Percentiles rank a stretch among this genome's conserved stretches.
phyloP scores from a whole-genome alignment of 257 asterid species.

The Craterostigma plantagineum region DNA sequence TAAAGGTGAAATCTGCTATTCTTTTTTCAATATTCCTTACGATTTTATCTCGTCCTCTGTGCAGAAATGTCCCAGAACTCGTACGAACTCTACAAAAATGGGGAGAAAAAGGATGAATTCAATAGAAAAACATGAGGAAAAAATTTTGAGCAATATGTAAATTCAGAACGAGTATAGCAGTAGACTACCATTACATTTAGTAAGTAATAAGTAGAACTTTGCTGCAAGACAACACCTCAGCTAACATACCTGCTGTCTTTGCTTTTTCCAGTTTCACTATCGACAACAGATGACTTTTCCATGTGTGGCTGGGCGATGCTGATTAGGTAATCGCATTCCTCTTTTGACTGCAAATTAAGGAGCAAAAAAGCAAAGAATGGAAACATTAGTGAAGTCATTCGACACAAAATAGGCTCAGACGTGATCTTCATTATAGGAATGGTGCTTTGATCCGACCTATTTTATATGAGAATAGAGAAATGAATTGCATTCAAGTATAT shows the following conservation, averaged over 20 bases:
- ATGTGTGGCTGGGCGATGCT: slow-evolving; percentile 74
- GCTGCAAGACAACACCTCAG: slow-evolving; percentile 5
- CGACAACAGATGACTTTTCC: slow-evolving; percentile 86
- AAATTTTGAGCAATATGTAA: neutral
- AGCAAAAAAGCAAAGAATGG: slow-evolving; percentile 3
- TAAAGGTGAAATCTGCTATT: slow-evolving; percentile 89
- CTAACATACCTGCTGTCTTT: slow-evolving; percentile 70
- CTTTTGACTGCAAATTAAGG: slow-evolving; percentile 46
- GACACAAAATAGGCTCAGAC: neutral
- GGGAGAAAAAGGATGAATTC: neutral
- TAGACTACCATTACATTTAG: slow-evolving; percentile 5
- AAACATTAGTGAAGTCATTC: neutral
- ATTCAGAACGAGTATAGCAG: neutral
- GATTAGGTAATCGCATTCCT: slow-evolving; percentile 88
- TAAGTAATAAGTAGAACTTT: too few relatives aligned
- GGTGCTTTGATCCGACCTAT: too few relatives aligned
- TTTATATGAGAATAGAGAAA: too few relatives aligned
- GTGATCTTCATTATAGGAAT: too few relatives aligned
- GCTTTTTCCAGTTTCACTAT: slow-evolving; percentile 75
- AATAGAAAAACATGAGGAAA: neutral
- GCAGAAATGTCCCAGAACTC: slow-evolving; percentile 90
- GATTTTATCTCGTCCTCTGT: slow-evolving; percentile 72
- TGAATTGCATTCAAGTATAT: too few relatives aligned
- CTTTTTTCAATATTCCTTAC: slow-evolving; percentile 67
- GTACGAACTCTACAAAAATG: slow-evolving; percentile 64